Conservation (phyloP, 2,329 filamentous ascomycete genomes). For the Ophiocordyceps camponoti-saundersi region DNA sequence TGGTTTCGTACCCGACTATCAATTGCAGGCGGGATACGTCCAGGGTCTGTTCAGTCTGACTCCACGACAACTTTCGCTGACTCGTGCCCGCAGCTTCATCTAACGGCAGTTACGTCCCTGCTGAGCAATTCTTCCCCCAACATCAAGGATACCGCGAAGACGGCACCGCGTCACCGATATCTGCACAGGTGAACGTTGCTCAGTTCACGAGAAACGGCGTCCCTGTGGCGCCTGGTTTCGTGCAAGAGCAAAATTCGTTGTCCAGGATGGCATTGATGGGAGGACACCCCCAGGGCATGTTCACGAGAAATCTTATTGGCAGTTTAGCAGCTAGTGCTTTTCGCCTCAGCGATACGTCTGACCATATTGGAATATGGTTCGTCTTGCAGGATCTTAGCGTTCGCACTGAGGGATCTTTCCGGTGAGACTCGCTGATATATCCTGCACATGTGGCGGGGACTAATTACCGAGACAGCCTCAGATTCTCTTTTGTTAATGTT, state of each 20-base stretch:
- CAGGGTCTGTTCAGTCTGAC: constrained; percentile 10
- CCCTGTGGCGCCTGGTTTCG: constrained; percentile 8
- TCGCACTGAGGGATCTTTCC: constrained; percentile 76
- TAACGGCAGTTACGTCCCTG: constrained; percentile 16
- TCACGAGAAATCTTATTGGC: constrained; percentile 86
- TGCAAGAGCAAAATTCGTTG: constrained; percentile 13
- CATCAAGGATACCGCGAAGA: constrained; percentile 15
- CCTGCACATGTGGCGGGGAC: background rate
- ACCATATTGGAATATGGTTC: constrained; percentile 88
- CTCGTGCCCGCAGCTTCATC: constrained; percentile 5
- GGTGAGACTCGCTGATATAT: constrained; percentile 31
- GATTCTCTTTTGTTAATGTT: constrained; percentile 72
- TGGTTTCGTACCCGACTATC: constrained; percentile 17
- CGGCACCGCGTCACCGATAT: constrained; percentile 7
- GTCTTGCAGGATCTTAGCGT: constrained; percentile 91
- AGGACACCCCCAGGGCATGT: constrained; percentile 59
- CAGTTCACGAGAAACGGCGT: constrained; percentile 11
- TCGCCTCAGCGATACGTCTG: constrained; percentile 58
- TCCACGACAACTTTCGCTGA: background rate
- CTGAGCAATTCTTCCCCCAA: constrained; percentile 19
- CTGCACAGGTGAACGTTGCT: constrained; percentile 10
- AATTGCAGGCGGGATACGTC: constrained; percentile 12
- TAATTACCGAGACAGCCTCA: constrained; percentile 25
- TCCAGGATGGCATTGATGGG: constrained; percentile 20
- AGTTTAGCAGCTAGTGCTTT: constrained; percentile 81